These are phyloP conservation scores for Mollisia scopiformis DNA, from an alignment of 2,329 filamentous ascomycete genomes.

Conservation along the genomic window DNA sequence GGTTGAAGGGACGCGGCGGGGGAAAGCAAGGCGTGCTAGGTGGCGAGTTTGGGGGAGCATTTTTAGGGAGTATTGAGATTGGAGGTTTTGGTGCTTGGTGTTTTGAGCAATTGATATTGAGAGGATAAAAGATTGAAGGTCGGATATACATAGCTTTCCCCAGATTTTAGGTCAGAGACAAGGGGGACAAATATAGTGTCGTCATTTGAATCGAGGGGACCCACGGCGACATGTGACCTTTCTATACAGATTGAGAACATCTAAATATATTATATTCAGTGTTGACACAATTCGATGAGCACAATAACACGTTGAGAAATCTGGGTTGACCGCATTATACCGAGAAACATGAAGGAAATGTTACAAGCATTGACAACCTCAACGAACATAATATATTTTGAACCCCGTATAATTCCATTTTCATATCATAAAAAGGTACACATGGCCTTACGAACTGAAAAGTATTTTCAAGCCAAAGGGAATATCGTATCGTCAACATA, in stretches of 20 bases:
- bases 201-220: constrained; percentile 1
- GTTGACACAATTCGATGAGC: not conserved
- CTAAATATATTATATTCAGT: not conserved
- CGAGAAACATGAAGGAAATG: too few relatives aligned
- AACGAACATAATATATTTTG: too few relatives aligned
- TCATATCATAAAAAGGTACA: not conserved
- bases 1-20: constrained; percentile 2
- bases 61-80: not conserved
- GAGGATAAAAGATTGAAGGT: too few relatives aligned
- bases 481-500: not conserved
- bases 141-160: not conserved
- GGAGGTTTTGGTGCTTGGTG: not conserved
- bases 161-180: not conserved
- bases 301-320: too few relatives aligned
- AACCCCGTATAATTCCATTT: too few relatives aligned
- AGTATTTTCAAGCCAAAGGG: not conserved
- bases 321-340: too few relatives aligned
- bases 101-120: not conserved
- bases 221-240: not conserved
- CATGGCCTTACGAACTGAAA: not conserved
- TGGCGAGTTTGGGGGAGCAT: constrained; percentile 15
- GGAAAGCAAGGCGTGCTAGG: constrained; percentile 20
- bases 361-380: too few relatives aligned
- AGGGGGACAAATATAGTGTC: not conserved
- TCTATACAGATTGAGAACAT: not conserved